phyloP scores from a whole-genome alignment of 2,329 filamentous ascomycete species.

The Nemania serpens region DNA sequence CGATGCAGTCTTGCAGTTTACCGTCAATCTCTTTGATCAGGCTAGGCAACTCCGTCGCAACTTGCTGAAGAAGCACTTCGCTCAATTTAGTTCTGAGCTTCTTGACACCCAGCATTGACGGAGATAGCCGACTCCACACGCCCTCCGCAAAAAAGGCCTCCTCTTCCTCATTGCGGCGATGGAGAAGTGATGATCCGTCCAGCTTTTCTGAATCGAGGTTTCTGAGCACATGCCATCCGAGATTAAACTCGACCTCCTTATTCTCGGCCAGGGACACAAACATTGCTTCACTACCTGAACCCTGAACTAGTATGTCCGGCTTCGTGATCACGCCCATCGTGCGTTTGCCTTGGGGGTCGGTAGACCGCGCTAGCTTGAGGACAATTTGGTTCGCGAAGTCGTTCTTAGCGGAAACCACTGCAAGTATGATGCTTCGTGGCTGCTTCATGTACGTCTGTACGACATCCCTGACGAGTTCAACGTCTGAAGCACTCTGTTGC shows the following conservation, averaged over 20 bases:
- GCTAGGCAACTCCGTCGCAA: constrained; percentile 51
- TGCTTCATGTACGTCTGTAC: constrained; percentile 61
- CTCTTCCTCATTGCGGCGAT: constrained; percentile 48
- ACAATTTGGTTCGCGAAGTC: constrained; percentile 65
- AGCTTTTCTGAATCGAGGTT: constrained; percentile 50
- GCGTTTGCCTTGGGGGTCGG: constrained; percentile 43
- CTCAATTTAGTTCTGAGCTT: constrained; percentile 47
- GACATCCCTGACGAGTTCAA: constrained; percentile 51
- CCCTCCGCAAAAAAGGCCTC: constrained; percentile 49
- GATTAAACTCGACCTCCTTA: constrained; percentile 50
- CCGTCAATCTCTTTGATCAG: constrained; percentile 51
- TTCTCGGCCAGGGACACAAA: constrained; percentile 52
- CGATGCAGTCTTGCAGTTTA: constrained; percentile 26
- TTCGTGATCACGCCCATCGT: constrained; percentile 59
- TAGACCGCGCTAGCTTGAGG: constrained; percentile 50
- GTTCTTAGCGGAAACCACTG: constrained; percentile 60
- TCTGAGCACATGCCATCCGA: constrained; percentile 59
- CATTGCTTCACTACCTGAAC: constrained; percentile 47
- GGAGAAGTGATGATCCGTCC: constrained; percentile 34
- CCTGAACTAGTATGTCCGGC: constrained; percentile 45
- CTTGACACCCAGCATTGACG: constrained; percentile 42
- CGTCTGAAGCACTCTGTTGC: constrained; percentile 50
- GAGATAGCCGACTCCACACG: constrained; percentile 45
- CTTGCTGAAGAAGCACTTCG: constrained; percentile 53
- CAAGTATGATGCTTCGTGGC: constrained; percentile 62